Base-by-base conservation (phyloP, 768 basidiomycete species). In the Fomitopsis serialis region DNA sequence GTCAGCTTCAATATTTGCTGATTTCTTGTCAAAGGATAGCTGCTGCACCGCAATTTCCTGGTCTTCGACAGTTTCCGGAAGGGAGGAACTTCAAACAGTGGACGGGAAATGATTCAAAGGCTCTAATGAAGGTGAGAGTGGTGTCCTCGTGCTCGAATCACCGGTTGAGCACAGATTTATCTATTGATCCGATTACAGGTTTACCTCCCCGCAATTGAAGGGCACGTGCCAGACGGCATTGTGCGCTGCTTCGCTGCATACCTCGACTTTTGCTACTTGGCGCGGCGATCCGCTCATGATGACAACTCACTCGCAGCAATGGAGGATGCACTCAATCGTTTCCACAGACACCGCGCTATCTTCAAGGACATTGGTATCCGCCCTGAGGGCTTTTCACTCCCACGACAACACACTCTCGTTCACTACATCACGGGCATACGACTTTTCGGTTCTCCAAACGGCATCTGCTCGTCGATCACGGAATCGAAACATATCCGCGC, bases 101-200 rank as follows among this genome's bases (percentile, higher is more conserved):
- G 64, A 66, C 62, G 1, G 65, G 62, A 3, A 56, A 66, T 35
- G 64, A 66, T 40, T 65, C 62, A 1, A 66, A 66, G 42, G 65
- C 55, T 1, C 36, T 66, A 15, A 66, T 66, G 63, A 66, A 66
- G 58, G 64, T 64, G 25, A 22, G 37, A 6, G n/a, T 32, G 11
- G 29, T 32, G 6, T 32, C 5, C n/a, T n/a, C n/a, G n/a, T 6
- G 5, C 6, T 32, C 11, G n/a, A n/a, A n/a, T n/a, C n/a, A n/a
- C n/a, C n/a, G n/a, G n/a, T n/a, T n/a, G n/a, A n/a, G n/a, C n/a
- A n/a, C n/a, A n/a, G n/a, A n/a, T n/a, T n/a, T n/a, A n/a, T n/a
- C n/a, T n/a, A n/a, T n/a, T n/a, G n/a, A n/a, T n/a, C n/a, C n/a
- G n/a, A n/a, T n/a, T n/a, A n/a, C 40, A 66, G 64, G 59, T 67